These are phyloP conservation scores for Pleurotus salmoneostramineus DNA, from an alignment of 768 basidiomycete species.

Conservation along the genomic window DNA sequence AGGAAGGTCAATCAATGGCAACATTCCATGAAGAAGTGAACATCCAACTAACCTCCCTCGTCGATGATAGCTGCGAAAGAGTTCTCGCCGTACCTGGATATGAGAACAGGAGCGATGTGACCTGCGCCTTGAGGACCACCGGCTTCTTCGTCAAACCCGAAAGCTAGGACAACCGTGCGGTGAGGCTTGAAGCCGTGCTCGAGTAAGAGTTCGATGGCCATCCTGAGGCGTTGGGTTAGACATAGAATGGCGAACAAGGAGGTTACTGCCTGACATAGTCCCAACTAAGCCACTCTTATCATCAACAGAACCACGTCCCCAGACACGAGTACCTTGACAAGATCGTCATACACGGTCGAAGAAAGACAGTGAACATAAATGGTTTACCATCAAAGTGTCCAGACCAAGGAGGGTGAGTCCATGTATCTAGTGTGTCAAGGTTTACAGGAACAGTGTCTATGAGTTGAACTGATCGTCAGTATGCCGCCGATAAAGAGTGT, in stretches of 20 bases:
- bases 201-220: slow-evolving; percentile 61
- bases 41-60: slow-evolving; percentile 65
- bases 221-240: slow-evolving; percentile 19
- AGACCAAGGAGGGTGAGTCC: slow-evolving; percentile 57
- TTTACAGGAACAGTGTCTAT: slow-evolving; percentile 64
- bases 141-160: slow-evolving; percentile 78
- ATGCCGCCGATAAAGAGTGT: too few species aligned
- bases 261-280: slow-evolving; percentile 42
- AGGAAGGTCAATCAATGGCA: neutral
- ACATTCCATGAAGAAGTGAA: neutral
- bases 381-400: slow-evolving; percentile 49
- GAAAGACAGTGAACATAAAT: slow-evolving; percentile 1
- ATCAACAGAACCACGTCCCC: slow-evolving; percentile 74
- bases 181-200: slow-evolving; percentile 58
- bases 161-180: slow-evolving; percentile 58
- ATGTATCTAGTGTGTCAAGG: slow-evolving; percentile 40
- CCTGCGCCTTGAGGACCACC: slow-evolving; percentile 57
- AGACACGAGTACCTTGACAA: slow-evolving; percentile 49
- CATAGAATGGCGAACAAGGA: neutral
- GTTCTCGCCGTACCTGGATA: slow-evolving; percentile 62
- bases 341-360: neutral
- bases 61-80: slow-evolving; percentile 79
- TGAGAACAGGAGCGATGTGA: slow-evolving; percentile 41
- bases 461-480: neutral
- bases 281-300: slow-evolving; percentile 72